Base-by-base conservation (phyloP, 2,329 filamentous ascomycete species). In the Aspergillus bombycis region DNA sequence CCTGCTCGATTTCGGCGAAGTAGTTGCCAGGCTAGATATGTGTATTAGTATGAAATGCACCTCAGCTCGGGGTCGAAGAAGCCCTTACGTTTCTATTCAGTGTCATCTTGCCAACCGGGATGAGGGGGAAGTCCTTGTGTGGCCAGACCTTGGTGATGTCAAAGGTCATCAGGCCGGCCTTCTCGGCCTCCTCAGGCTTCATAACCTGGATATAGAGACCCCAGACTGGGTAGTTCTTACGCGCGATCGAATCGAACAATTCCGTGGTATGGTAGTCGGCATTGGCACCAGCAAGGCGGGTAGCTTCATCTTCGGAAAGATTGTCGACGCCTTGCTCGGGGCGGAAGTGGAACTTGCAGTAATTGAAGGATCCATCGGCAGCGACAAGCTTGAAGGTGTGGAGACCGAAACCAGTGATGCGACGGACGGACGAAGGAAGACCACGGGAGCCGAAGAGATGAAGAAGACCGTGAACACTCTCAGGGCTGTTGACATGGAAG, bases 1-100 rank as follows among this genome's bases (percentile, higher is more conserved):
- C 84, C 77, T 91, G 88, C 74, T 91, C 89, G 53, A 90, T 85
- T 67, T 91, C 88, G 48, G 83, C 80, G 67, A 89, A 89, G 75
- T 88, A 90, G 74, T 90, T 89, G 56, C 81, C 75, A 0, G 82
- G 69, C 72, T 70, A 36, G 7, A 23, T 32, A 11, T 62, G 4
- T 54, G 14, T 12, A 48, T 68, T 48, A 67, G 57, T 52, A 64
- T 23, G 58, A 30, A 38, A 30, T 26, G 6, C 28, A 48, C 11
- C 21, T 14, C 26, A 10, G 34, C 26, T 19, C 38, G 19, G 10
- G 8, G 12, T 48, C 61, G 23, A 2, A 11, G 3, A 21, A 26
- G 30, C 7, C 46, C 69, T 63, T 64, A 80, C 78, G 64, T 86
- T 87, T 57, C 77, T 75, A 68, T 86, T 83, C 12, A 88, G 72